Conservation (phyloP, 2,329 filamentous ascomycete genomes). For the Aureobasidium leucospermi region DNA sequence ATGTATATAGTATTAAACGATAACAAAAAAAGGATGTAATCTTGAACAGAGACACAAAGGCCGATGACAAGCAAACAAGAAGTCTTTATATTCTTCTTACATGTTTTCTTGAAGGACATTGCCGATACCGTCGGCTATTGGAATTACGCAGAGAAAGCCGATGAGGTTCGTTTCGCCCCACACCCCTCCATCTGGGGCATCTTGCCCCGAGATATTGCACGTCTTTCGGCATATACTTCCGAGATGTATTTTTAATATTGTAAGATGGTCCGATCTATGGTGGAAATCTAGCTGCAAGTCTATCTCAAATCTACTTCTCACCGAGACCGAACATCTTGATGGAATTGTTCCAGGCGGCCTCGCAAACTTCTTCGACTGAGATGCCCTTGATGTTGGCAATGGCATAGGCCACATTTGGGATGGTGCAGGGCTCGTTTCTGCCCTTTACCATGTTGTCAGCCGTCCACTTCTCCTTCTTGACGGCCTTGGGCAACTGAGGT, state of each 20-base stretch:
- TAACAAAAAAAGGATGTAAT: background rate
- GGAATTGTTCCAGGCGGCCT: slow-evolving; percentile 79
- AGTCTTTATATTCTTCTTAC: background rate
- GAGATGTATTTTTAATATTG: background rate
- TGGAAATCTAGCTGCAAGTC: background rate
- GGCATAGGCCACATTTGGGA: slow-evolving; percentile 79
- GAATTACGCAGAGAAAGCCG: background rate
- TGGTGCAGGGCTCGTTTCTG: slow-evolving; percentile 84
- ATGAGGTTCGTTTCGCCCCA: background rate
- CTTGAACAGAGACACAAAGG: background rate
- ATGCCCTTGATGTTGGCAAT: slow-evolving; percentile 81
- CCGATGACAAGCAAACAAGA: background rate
- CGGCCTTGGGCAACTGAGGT: slow-evolving; percentile 65
- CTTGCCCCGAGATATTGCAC: background rate
- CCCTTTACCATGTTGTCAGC: slow-evolving; percentile 88
- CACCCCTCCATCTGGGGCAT: background rate
- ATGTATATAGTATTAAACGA: background rate
- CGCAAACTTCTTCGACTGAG: slow-evolving; percentile 71
- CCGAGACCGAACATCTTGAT: slow-evolving; percentile 70
- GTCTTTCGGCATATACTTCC: background rate
- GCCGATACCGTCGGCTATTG: slow-evolving; percentile 5
- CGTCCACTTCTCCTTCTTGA: slow-evolving; percentile 95
- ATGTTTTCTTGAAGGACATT: background rate
- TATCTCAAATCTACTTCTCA: slow-evolving; percentile 24
- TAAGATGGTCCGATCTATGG: background rate